phyloP scores from a whole-genome alignment of 208 protist species.

The Acanthamoeba royreba region DNA sequence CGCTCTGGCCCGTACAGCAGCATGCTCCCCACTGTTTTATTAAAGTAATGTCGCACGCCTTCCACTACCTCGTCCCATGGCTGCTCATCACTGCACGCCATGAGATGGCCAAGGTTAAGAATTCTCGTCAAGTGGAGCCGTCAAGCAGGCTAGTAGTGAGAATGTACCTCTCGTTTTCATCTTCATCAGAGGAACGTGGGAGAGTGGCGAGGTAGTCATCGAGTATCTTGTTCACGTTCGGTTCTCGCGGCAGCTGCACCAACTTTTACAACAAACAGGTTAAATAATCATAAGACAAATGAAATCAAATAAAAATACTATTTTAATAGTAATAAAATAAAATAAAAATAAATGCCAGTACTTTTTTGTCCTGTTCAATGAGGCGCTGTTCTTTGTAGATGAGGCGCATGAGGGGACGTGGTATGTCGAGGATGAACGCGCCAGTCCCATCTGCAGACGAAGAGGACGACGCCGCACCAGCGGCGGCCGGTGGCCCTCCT shows the following conservation, averaged over 20 bases:
- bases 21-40: not conserved
- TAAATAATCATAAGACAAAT: not conserved
- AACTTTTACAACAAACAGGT: not conserved
- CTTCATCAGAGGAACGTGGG: not conserved
- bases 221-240: not conserved
- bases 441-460: too few relatives aligned
- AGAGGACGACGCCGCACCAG: too few relatives aligned
- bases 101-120: not conserved
- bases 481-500: too few relatives aligned
- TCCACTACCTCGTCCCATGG: conserved; percentile 25
- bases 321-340: too few relatives aligned
- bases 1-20: not conserved
- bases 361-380: not conserved
- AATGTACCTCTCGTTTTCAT: not conserved
- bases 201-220: not conserved
- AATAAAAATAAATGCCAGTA: not conserved
- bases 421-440: not conserved
- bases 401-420: not conserved
- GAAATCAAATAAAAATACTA: not conserved
- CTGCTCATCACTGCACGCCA: not conserved
- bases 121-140: too few relatives aligned
- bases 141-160: too few relatives aligned
- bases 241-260: not conserved
- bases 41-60: not conserved
- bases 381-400: not conserved